Percentiles rank a stretch among this genome's conserved stretches.
phyloP scores from a whole-genome alignment of 73 alveolate genomes.

The Paramecium sonneborni region DNA sequence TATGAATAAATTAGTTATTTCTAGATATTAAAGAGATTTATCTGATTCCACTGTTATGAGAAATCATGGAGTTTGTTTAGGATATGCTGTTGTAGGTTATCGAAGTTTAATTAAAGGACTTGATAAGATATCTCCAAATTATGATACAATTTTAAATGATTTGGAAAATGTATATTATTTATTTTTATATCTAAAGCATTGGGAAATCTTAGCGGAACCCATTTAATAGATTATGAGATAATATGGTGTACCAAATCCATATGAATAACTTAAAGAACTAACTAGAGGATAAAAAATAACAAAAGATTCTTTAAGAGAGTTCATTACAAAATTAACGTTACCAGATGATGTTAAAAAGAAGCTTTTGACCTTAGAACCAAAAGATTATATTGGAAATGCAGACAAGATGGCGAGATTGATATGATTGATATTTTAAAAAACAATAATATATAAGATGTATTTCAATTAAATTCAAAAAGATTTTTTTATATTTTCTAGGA shows the following conservation, averaged over 20 bases:
- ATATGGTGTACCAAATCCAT: conserved; percentile 78
- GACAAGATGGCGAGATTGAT: conserved; percentile 75
- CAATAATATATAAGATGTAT: neutral
- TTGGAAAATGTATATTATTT: conserved; percentile 54
- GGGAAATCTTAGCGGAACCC: conserved; percentile 92
- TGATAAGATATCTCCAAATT: conserved; percentile 78
- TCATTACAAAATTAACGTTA: conserved; percentile 59
- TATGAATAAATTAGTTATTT: conserved; percentile 82
- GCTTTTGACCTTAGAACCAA: conserved; percentile 73
- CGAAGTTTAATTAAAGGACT: conserved; percentile 79
- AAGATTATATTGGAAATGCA: conserved; percentile 82
- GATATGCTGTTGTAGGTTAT: conserved; percentile 77
- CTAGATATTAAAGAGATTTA: conserved; percentile 89
- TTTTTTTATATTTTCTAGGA: neutral
- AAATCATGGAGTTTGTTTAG: conserved; percentile 86
- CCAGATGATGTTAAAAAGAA: conserved; percentile 73
- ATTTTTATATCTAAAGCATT: conserved; percentile 63
- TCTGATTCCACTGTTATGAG: conserved; percentile 94
- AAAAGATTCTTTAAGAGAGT: conserved; percentile 65
- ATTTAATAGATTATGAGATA: conserved; percentile 89
- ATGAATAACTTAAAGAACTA: conserved; percentile 84
- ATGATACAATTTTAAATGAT: conserved; percentile 73
- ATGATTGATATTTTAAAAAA: neutral
- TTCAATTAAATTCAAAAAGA: neutral
- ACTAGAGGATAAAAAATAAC: conserved; percentile 88